These are phyloP conservation scores for Globisporangium cederbergense DNA, from an alignment of 352 stramenopile species.

Conservation along the genomic window DNA sequence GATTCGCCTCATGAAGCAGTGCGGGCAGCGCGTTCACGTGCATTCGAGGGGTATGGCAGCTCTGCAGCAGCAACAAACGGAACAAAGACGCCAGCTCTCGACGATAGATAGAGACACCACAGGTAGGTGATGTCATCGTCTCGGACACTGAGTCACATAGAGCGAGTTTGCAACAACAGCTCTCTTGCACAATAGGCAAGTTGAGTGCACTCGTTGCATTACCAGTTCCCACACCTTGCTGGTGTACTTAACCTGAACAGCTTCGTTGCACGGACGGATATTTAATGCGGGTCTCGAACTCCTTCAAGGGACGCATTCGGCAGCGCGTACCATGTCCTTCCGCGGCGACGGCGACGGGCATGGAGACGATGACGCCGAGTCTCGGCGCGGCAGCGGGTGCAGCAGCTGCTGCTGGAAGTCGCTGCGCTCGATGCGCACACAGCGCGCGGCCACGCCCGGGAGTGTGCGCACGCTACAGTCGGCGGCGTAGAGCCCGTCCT, in stretches of 20 bases:
- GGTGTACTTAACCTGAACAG: too few species aligned
- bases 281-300: too few species aligned
- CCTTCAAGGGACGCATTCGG: neutral
- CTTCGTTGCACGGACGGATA: too few species aligned
- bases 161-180: constrained; percentile 2
- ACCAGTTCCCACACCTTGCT: too few species aligned
- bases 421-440: constrained; percentile 32
- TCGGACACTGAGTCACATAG: constrained; percentile 3
- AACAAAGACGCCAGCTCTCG: constrained; percentile 1
- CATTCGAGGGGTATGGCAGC: constrained; percentile 40
- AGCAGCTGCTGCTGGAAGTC: constrained; percentile 47
- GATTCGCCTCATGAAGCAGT: constrained; percentile 82
- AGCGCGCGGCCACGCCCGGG: constrained; percentile 18
- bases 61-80: constrained; percentile 15
- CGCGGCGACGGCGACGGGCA: neutral
- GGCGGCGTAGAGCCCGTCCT: constrained; percentile 34
- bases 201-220: too few species aligned
- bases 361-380: constrained; percentile 15
- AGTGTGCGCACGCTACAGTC: constrained; percentile 38
- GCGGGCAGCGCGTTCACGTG: constrained; percentile 62
- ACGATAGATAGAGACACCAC: neutral
- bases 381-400: constrained; percentile 26
- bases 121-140: neutral
- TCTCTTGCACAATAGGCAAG: too few species aligned
- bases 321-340: neutral